A percentile compares a stretch with the other conserved stretches of the same genome.
These are phyloP conservation scores for Rhodotorula sp. DNA, from an alignment of 1,284 basidiomycete species.

Conservation along the genomic window DNA sequence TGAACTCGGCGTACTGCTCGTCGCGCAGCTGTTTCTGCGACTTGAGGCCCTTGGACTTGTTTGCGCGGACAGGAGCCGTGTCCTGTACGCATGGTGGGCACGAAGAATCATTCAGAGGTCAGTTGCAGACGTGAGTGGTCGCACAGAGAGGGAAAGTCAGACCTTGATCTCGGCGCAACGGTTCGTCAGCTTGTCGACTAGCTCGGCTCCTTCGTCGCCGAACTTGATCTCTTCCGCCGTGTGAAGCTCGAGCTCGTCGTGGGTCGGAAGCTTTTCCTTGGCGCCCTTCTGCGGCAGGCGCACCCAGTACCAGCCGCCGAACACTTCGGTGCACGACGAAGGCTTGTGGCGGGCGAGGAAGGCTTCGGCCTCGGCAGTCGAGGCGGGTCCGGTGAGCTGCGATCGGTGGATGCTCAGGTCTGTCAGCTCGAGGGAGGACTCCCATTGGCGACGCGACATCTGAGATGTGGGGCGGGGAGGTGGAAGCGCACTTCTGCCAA, in stretches of 20 bases:
- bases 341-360: constrained; percentile 20
- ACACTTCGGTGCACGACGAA: neutral
- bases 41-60: constrained; percentile 30
- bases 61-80: constrained; percentile 32
- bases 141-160: neutral
- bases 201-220: constrained; percentile 2
- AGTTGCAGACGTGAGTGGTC: neutral
- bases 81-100: constrained; percentile 1
- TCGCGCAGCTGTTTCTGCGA: constrained; percentile 34
- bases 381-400: constrained; percentile 25
- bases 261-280: neutral
- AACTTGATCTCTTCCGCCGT: constrained; percentile 1
- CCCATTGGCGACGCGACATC: neutral
- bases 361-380: constrained; percentile 2
- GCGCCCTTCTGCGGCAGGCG: neutral
- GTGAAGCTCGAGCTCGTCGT: neutral
- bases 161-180: constrained; percentile 30
- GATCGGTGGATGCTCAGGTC: neutral
- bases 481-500: neutral
- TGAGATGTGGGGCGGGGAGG: neutral
- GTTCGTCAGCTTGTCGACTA: constrained; percentile 18
- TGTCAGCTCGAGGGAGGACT: neutral
- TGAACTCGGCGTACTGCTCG: constrained; percentile 20
- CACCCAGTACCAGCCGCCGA: constrained; percentile 21
- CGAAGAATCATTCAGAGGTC: too few relatives aligned